phyloP scores from a whole-genome alignment of 257 asterid genomes.

The Nicotiana tomentosiformis region DNA sequence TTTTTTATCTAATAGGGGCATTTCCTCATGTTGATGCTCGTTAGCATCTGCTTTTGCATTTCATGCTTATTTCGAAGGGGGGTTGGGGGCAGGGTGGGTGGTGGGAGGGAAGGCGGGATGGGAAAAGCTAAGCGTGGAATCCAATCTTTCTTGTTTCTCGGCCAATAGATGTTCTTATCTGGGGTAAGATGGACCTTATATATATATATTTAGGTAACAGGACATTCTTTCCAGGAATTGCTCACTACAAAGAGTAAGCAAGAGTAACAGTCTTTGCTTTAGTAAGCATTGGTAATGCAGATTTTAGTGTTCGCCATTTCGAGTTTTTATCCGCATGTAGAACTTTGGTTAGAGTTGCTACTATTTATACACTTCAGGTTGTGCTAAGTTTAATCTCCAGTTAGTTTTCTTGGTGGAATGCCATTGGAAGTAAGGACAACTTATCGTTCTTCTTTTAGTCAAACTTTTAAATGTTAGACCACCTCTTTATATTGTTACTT shows the following conservation, averaged over 20 bases:
- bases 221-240: neutral
- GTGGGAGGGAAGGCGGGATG: neutral
- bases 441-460: neutral
- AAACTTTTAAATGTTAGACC: neutral
- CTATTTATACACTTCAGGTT: neutral
- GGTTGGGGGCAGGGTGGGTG: neutral
- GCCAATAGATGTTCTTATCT: neutral
- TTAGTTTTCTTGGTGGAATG: neutral
- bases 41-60: conserved; percentile 5
- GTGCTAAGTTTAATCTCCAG: neutral
- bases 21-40: neutral
- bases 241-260: neutral
- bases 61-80: neutral
- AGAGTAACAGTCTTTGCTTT: neutral
- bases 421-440: neutral
- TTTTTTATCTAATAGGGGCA: neutral
- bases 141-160: neutral
- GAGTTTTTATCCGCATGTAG: neutral
- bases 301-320: neutral
- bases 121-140: neutral
- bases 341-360: neutral
- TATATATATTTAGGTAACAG: neutral
- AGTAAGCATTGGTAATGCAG: neutral
- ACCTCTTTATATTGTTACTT: neutral
- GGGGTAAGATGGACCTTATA: neutral